phyloP scores from a whole-genome alignment of 169 alveolate genomes.

The Eimeria necatrix region DNA sequence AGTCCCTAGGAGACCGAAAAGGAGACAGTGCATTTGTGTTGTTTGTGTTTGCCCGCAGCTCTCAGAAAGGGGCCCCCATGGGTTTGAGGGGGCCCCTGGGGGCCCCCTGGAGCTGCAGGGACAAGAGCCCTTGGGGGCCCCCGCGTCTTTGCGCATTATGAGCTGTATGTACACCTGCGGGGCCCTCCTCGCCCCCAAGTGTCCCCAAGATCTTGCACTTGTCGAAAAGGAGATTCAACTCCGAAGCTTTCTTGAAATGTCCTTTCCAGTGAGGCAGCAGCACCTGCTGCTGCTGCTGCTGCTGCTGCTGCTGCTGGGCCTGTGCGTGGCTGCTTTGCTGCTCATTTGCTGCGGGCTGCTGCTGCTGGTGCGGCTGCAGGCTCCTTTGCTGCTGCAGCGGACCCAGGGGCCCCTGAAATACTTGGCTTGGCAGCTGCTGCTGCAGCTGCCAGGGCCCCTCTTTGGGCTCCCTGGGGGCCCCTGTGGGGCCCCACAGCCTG shows the following conservation, averaged over 20 bases:
- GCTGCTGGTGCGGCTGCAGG: neutral
- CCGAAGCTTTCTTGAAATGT: neutral
- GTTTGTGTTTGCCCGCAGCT: neutral
- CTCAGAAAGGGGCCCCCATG: neutral
- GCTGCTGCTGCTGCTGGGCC: no score
- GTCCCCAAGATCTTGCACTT: neutral
- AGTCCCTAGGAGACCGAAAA: no score
- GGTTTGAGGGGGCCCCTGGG: no score
- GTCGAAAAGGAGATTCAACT: neutral
- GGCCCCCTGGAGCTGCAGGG: neutral
- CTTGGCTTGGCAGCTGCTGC: conserved; percentile 25
- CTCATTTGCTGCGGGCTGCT: neutral
- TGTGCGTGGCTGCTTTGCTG: no score
- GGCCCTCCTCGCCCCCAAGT: conserved; percentile 5
- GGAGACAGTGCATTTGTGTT: no score
- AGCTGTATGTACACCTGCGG: conserved; percentile 42
- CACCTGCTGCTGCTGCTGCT: no score
- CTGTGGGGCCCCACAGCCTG: neutral
- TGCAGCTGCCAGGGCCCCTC: conserved; percentile 9
- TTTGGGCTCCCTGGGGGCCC: neutral
- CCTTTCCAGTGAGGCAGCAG: no score
- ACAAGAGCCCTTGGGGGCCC: neutral
- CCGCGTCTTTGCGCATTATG: neutral
- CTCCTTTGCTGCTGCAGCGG: neutral
- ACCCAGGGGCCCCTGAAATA: conserved; percentile 11